Percentiles rank a stretch among this genome's conserved stretches.
Conservation (phyloP, 2,329 filamentous ascomycete species). For the Aspergillus jensenii region DNA sequence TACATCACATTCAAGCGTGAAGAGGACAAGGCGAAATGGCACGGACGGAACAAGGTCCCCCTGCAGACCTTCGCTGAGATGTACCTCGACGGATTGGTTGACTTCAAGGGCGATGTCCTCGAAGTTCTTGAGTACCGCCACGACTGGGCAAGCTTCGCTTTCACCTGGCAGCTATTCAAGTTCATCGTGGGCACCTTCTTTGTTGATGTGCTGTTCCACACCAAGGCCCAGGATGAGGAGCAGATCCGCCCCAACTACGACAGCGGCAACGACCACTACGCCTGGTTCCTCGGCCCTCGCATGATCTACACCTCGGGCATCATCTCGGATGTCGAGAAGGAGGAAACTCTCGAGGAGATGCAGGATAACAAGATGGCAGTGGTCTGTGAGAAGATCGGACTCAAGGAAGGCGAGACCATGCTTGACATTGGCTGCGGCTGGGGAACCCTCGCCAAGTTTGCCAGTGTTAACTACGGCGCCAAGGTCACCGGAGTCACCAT, state of each 20-base stretch:
- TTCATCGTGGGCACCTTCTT: slow-evolving; percentile 86
- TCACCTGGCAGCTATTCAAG: slow-evolving; percentile 81
- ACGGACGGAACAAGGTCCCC: slow-evolving; percentile 50
- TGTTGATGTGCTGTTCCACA: slow-evolving; percentile 89
- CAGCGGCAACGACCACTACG: slow-evolving; percentile 96
- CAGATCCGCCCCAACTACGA: slow-evolving; percentile 98
- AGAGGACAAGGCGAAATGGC: slow-evolving; percentile 47
- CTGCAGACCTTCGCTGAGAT: slow-evolving; percentile 91
- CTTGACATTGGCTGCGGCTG: slow-evolving; percentile 97
- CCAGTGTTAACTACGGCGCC: slow-evolving; percentile 86
- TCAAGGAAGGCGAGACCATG: slow-evolving; percentile 77
- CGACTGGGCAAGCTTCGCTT: slow-evolving; percentile 94
- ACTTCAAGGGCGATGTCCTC: slow-evolving; percentile 90
- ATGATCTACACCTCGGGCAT: slow-evolving; percentile 99
- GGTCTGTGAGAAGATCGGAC: slow-evolving; percentile 91
- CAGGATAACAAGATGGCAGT: slow-evolving; percentile 97
- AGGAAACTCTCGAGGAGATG: slow-evolving; percentile 90
- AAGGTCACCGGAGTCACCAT: slow-evolving; percentile 87
- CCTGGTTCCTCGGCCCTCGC: slow-evolving; percentile 95
- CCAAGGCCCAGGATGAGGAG: slow-evolving; percentile 91
- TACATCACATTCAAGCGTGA: slow-evolving; percentile 61
- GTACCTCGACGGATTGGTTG: slow-evolving; percentile 93
- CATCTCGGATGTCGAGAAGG: slow-evolving; percentile 80
- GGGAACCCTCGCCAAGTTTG: slow-evolving; percentile 93
- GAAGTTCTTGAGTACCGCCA: slow-evolving; percentile 91